Evolutionary conservation across 345 rosid genomes (phyloP).

Genomic region (Balakata baccata): DNA sequence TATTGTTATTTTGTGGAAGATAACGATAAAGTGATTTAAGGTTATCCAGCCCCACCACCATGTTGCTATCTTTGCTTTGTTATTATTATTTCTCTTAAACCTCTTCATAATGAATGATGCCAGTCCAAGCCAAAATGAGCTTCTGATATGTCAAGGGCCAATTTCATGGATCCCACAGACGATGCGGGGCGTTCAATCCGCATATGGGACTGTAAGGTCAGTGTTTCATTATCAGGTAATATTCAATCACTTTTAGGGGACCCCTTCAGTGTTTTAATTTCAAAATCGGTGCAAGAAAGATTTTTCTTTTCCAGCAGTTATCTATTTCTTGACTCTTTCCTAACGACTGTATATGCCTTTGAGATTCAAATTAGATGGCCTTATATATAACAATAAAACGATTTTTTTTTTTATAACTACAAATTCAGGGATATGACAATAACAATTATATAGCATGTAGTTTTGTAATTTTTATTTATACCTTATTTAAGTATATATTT

Average conservation of each 20-base stretch:
- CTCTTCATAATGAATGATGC: background rate
- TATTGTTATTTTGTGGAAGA: conserved; percentile 9
- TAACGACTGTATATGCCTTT: background rate
- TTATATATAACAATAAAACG: too few species aligned
- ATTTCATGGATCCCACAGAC: conserved; percentile 20
- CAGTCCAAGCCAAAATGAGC: background rate
- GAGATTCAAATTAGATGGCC: background rate
- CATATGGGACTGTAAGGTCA: conserved; percentile 1
- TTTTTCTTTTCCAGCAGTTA: background rate
- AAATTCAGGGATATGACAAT: too few species aligned
- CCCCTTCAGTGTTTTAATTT: conserved; percentile 1
- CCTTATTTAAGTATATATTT: too few species aligned
- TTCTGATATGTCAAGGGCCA: background rate
- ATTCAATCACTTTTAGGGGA: background rate
- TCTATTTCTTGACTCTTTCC: background rate
- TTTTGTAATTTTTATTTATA: too few species aligned
- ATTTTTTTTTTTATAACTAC: too few species aligned
- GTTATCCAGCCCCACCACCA: conserved; percentile 35
- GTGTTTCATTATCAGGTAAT: background rate
- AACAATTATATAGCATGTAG: too few species aligned
- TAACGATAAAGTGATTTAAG: conserved; percentile 19
- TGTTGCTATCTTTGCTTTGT: conserved; percentile 15
- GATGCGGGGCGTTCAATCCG: conserved; percentile 5
- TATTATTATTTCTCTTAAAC: background rate
- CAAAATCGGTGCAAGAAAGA: background rate